Evolutionary conservation across 257 asterid species (phyloP).

Genomic region (Solanum sejunctum): DNA sequence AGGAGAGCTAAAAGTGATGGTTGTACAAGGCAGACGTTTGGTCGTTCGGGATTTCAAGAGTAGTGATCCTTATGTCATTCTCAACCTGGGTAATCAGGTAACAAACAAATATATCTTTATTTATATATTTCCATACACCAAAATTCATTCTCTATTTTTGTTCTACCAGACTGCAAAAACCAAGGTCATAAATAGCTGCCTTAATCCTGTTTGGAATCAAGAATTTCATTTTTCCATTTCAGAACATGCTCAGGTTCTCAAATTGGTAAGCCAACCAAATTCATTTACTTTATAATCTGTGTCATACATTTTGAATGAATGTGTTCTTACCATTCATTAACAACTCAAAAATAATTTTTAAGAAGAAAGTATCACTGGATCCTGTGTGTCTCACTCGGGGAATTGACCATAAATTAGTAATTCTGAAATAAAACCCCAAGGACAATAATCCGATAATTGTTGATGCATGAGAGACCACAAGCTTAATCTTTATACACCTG

Average conservation of each 20-base stretch:
- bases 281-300: background rate
- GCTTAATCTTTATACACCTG: background rate
- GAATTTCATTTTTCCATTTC: conserved; percentile 30
- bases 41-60: conserved; percentile 34
- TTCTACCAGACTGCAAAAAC: conserved; percentile 29
- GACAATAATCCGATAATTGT: background rate
- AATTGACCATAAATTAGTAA: background rate
- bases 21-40: conserved; percentile 22
- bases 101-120: background rate
- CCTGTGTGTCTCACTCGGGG: background rate
- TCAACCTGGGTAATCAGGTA: conserved; percentile 37
- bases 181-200: conserved; percentile 30
- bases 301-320: background rate
- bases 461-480: background rate
- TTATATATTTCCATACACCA: too few species aligned
- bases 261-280: conserved; percentile 11
- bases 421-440: background rate
- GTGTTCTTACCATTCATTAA: background rate
- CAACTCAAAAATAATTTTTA: background rate
- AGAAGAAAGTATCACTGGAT: background rate
- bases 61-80: conserved; percentile 41
- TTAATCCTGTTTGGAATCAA: conserved; percentile 44
- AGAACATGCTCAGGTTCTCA: conserved; percentile 27
- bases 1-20: conserved; percentile 28
- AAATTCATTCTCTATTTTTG: background rate